Evolutionary conservation across 371 early-diverging fungal species (phyloP).

Genomic region (Mucor velutinosus): DNA sequence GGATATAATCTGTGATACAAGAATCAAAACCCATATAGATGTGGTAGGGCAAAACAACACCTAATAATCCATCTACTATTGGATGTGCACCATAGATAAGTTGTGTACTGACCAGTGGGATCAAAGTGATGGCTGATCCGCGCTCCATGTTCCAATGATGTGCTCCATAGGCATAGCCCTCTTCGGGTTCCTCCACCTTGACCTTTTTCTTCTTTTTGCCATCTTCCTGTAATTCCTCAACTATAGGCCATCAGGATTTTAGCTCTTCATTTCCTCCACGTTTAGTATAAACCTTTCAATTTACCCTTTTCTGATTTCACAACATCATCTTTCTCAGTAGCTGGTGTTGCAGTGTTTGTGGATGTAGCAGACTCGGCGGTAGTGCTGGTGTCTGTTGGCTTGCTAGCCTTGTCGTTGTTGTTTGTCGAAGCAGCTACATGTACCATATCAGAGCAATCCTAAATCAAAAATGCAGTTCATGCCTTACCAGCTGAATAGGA

Average conservation of each 20-base stretch:
- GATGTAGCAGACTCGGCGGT: neutral
- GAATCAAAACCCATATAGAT: constrained; percentile 79
- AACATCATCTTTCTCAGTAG: neutral
- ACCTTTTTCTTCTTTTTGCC: constrained; percentile 5
- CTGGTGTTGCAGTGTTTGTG: neutral
- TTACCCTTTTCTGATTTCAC: constrained; percentile 8
- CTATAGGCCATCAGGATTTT: neutral
- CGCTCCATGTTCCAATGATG: constrained; percentile 71
- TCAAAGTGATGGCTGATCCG: constrained; percentile 69
- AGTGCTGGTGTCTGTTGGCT: neutral
- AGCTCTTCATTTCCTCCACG: neutral
- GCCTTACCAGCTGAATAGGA: constrained; percentile 21
- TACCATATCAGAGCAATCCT: neutral
- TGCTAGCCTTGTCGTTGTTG: neutral
- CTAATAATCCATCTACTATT: constrained; percentile 83
- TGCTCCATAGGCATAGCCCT: constrained; percentile 33
- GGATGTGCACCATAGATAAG: constrained; percentile 80
- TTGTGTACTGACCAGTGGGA: constrained; percentile 80
- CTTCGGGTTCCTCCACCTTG: constrained; percentile 3
- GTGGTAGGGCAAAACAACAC: constrained; percentile 89
- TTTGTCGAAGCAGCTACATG: neutral
- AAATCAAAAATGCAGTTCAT: neutral
- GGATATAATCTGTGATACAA: constrained; percentile 83
- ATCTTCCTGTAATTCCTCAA: neutral
- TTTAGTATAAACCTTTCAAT: no score